Base-by-base conservation (phyloP, 257 asterid genomes). In the Capsicum baccatum region DNA sequence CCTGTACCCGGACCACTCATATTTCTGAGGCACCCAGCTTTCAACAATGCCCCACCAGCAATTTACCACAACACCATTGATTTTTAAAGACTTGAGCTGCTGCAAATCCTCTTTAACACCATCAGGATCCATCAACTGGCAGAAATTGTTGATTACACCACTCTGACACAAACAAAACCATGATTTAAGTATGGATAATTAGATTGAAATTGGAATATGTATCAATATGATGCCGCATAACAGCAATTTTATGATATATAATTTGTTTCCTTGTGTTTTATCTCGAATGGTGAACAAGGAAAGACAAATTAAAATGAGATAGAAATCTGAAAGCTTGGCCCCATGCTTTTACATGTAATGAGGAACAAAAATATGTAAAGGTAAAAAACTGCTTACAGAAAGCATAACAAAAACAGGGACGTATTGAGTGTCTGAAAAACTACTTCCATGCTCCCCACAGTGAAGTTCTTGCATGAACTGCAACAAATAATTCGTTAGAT, bases 1-100 rank as follows among this genome's bases (percentile, higher is more conserved):
- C 80, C 92, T 88, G 82, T 92, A 93, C 74, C 95, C 95, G 50
- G 92, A 88, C 97, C 97, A 93, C 79, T 92, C 94, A 82, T 91
- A 93, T 84, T 92, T 93, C 67, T 90, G 90, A 9, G 94, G 95
- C 4, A 87, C 80, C 95, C 93, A 92, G 12, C 94, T 94, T 86
- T 93, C 95, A 79, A 93, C 91, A 63, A 91, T 88, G 50, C 95
- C 97, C 97, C 97, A 93, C 93, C 93, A 89, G 88, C 97, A 93
- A 86, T 91, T 91, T 33, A 93, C 92, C 78, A 90, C 88, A 86
- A 92, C 88, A 6, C 97, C 97, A 87, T 92, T 94, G 76, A 92
- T 91, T 64, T 68, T 54, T 83, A 93, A 87, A 9, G 94, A 89
- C 87, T 90, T 91, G 81, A 92, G 89, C 83, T 89, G 88, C 59